Conservation (phyloP, 2,329 filamentous ascomycete genomes). For the Exophiala sideris region DNA sequence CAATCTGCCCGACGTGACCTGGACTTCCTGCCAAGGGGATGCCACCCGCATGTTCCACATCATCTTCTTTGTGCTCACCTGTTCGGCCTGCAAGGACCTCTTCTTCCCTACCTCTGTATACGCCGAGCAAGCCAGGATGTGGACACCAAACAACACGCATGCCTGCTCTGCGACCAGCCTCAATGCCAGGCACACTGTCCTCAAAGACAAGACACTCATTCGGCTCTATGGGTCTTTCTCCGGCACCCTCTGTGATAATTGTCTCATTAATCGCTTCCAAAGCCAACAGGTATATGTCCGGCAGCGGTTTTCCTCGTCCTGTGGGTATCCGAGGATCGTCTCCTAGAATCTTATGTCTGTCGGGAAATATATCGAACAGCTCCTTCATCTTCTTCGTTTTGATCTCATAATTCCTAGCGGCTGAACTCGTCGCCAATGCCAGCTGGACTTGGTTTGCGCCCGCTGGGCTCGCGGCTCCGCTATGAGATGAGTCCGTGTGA, state of each 20-base stretch:
- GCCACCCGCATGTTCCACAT: slow-evolving; percentile 38
- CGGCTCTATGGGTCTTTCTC: slow-evolving; percentile 63
- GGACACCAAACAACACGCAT: slow-evolving; percentile 96
- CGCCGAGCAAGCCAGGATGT: slow-evolving; percentile 71
- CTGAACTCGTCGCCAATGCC: slow-evolving; percentile 80
- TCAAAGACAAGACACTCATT: slow-evolving; percentile 96
- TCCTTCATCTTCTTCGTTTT: slow-evolving; percentile 62
- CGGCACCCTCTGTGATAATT: slow-evolving; percentile 51
- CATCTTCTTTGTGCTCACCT: slow-evolving; percentile 62
- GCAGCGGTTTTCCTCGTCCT: slow-evolving; percentile 88
- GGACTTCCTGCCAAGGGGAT: slow-evolving; percentile 38
- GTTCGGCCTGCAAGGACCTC: slow-evolving; percentile 81
- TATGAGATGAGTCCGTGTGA: slow-evolving; percentile 27
- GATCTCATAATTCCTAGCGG: slow-evolving; percentile 67
- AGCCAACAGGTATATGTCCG: slow-evolving; percentile 90
- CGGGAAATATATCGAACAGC: slow-evolving; percentile 60
- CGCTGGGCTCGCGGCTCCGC: slow-evolving; percentile 31
- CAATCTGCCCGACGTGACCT: slow-evolving; percentile 53
- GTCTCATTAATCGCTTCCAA: slow-evolving; percentile 78
- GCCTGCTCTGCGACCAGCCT: slow-evolving; percentile 82
- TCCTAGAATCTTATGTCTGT: slow-evolving; percentile 72
- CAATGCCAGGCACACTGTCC: slow-evolving; percentile 88
- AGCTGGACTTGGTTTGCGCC: slow-evolving; percentile 61
- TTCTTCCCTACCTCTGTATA: slow-evolving; percentile 72
- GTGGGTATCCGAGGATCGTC: slow-evolving; percentile 74